A percentile compares a stretch with the other conserved stretches of the same genome.
phyloP scores from a whole-genome alignment of 768 basidiomycete species.

The Coprinopsis marcescibilis region DNA sequence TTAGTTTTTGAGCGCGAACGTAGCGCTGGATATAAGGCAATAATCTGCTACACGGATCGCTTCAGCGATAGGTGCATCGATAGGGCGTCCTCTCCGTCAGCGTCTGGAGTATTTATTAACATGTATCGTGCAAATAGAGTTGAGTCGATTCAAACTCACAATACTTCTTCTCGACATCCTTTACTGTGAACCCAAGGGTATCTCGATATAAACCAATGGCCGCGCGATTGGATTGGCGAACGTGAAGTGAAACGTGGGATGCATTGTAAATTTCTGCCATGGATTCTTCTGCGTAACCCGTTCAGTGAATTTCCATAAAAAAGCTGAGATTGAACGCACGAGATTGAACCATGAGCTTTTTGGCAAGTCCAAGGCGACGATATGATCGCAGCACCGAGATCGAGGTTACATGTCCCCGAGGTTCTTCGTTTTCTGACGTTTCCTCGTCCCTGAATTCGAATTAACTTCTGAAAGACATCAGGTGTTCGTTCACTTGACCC shows the following conservation, averaged over 20 bases:
- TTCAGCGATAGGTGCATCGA: conserved; percentile 73
- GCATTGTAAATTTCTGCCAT: conserved; percentile 87
- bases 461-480: background rate
- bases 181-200: conserved; percentile 84
- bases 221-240: conserved; percentile 92
- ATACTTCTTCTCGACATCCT: conserved; percentile 86
- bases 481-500: background rate
- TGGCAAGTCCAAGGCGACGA: conserved; percentile 86
- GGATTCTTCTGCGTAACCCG: conserved; percentile 61
- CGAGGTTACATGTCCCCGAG: conserved; percentile 94
- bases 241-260: conserved; percentile 86
- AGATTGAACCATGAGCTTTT: conserved; percentile 91
- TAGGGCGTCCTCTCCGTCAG: conserved; percentile 93
- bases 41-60: no score
- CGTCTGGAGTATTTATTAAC: conserved; percentile 46
- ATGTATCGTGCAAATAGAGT: background rate
- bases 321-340: conserved; percentile 47
- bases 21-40: no score
- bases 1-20: conserved; percentile 14
- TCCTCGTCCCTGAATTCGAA: conserved; percentile 57
- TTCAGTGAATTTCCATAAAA: background rate
- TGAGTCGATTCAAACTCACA: conserved; percentile 44
- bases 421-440: conserved; percentile 52
- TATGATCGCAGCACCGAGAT: conserved; percentile 92
- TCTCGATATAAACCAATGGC: conserved; percentile 87